These are phyloP conservation scores for Metarhizium guizhouense DNA, from an alignment of 2,329 filamentous ascomycete genomes.

Conservation along the genomic window DNA sequence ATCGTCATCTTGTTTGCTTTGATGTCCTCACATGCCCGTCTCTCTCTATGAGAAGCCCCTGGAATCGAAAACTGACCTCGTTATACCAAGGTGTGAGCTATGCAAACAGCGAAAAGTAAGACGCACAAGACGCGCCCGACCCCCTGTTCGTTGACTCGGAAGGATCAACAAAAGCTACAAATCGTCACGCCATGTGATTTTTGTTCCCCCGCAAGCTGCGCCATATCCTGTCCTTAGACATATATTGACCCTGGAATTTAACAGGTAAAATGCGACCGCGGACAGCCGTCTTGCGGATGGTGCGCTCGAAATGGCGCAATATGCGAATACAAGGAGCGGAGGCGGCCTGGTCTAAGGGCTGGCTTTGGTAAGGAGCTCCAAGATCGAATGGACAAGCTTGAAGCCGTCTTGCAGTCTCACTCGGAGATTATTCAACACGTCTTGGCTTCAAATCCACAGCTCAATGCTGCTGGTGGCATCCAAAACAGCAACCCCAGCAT, in stretches of 20 bases:
- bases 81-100: slow-evolving; percentile 54
- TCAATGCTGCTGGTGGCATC: slow-evolving; percentile 28
- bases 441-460: slow-evolving; percentile 29
- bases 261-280: slow-evolving; percentile 66
- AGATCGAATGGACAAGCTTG: slow-evolving; percentile 60
- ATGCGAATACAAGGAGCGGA: slow-evolving; percentile 61
- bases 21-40: slow-evolving; percentile 10
- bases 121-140: neutral
- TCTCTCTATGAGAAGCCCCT: neutral
- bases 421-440: slow-evolving; percentile 56
- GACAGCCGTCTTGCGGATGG: slow-evolving; percentile 63
- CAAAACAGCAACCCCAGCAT: slow-evolving; percentile 42
- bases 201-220: no score
- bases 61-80: slow-evolving; percentile 25
- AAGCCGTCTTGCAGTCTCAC: slow-evolving; percentile 57
- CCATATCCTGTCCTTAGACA: no score
- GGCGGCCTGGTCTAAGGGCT: slow-evolving; percentile 56
- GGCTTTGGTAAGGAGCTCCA: slow-evolving; percentile 67
- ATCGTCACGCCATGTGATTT: neutral
- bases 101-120: slow-evolving; percentile 73
- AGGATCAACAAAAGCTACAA: neutral
- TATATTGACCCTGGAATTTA: neutral
- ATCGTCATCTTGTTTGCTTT: slow-evolving; percentile 1
- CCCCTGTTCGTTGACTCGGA: neutral
- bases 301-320: slow-evolving; percentile 53